Conservation (phyloP, 371 early-diverging fungal species). For the Mortierella sp. region DNA sequence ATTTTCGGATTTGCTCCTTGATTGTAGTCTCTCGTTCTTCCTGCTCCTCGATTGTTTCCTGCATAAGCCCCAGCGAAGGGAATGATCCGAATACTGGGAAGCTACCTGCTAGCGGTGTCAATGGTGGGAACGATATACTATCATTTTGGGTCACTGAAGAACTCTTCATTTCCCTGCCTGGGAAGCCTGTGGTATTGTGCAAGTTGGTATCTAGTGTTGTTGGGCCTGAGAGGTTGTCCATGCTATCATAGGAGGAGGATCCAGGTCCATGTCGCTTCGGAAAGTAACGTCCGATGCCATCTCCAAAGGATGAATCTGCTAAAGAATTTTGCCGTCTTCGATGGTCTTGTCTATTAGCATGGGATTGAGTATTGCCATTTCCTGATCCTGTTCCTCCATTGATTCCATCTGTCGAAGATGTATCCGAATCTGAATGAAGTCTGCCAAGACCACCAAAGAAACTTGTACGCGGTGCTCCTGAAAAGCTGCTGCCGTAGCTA, state of each 20-base stretch:
- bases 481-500: conserved; percentile 12
- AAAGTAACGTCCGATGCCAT: conserved; percentile 45
- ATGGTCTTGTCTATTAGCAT: conserved; percentile 6
- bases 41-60: conserved; percentile 36
- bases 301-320: conserved; percentile 45
- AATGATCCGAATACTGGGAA: conserved; percentile 31
- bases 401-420: conserved; percentile 25
- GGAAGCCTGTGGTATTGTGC: neutral
- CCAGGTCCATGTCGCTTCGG: conserved; percentile 29
- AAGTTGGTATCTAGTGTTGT: conserved; percentile 4
- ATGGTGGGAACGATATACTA: conserved; percentile 3
- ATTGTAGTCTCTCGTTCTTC: conserved; percentile 38
- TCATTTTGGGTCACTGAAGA: neutral
- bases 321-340: conserved; percentile 29
- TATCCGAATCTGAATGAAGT: conserved; percentile 32
- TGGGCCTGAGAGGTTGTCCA: conserved; percentile 17
- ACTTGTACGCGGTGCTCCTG: conserved; percentile 7
- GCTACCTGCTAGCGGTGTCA: conserved; percentile 30
- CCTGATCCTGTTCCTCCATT: conserved; percentile 5
- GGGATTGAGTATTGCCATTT: neutral
- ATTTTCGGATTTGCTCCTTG: conserved; percentile 36
- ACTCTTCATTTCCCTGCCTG: neutral
- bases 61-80: conserved; percentile 38
- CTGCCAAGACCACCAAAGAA: conserved; percentile 20
- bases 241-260: conserved; percentile 31